Conservation (phyloP, 2,329 filamentous ascomycete genomes). For the Alternaria longipes region DNA sequence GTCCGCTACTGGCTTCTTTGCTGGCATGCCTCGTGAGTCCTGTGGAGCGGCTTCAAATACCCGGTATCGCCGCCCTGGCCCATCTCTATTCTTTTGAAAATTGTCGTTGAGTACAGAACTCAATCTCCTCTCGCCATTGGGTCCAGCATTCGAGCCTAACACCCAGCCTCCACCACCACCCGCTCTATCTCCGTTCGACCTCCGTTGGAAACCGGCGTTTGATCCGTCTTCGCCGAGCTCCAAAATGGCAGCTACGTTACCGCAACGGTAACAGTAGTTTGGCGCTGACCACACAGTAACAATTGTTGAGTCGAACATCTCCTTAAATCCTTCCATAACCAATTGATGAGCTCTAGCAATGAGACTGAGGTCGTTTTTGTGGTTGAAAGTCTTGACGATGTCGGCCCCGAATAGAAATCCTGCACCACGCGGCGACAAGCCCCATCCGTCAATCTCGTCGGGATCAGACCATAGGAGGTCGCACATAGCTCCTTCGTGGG, state of each 20-base stretch:
- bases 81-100: slow-evolving; percentile 59
- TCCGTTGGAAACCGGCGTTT: slow-evolving; percentile 57
- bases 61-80: slow-evolving; percentile 87
- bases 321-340: slow-evolving; percentile 99
- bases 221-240: slow-evolving; percentile 86
- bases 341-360: slow-evolving; percentile 96
- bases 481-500: slow-evolving; percentile 98
- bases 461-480: slow-evolving; percentile 98
- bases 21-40: slow-evolving; percentile 95
- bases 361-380: slow-evolving; percentile 88
- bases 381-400: slow-evolving; percentile 94
- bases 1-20: slow-evolving; percentile 96
- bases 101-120: slow-evolving; percentile 54
- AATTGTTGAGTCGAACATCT: slow-evolving; percentile 91
- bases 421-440: slow-evolving; percentile 88
- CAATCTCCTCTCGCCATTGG: slow-evolving; percentile 43
- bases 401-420: slow-evolving; percentile 96
- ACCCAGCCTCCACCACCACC: slow-evolving; percentile 53
- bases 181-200: slow-evolving; percentile 74
- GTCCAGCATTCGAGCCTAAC: slow-evolving; percentile 43
- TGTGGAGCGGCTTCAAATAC: slow-evolving; percentile 98
- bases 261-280: slow-evolving; percentile 69
- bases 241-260: slow-evolving; percentile 82
- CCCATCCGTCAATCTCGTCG: slow-evolving; percentile 98
- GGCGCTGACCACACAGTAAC: slow-evolving; percentile 96